Evolutionary conservation across 108 stramenopile species (phyloP).

Genomic region (Epithemia pelagica): DNA sequence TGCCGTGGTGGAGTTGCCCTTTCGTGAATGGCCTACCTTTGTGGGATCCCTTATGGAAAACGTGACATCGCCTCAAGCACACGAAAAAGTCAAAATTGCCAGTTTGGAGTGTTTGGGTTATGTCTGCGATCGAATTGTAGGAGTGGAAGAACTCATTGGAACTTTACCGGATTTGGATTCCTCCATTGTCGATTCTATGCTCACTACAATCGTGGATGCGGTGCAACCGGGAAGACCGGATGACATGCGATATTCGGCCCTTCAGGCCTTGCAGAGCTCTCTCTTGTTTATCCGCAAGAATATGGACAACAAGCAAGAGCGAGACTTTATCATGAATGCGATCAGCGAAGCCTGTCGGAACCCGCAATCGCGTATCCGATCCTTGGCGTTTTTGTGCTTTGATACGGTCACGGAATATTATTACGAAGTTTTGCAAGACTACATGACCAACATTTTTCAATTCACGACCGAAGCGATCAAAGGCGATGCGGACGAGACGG

Average conservation of each 20-base stretch:
- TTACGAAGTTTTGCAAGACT: slow-evolving; percentile 86
- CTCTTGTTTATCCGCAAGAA: slow-evolving; percentile 85
- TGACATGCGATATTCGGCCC: slow-evolving; percentile 79
- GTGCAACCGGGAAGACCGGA: slow-evolving; percentile 75
- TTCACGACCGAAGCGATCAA: slow-evolving; percentile 83
- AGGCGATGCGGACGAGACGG: slow-evolving; percentile 66
- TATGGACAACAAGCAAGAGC: slow-evolving; percentile 85
- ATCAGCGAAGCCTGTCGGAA: slow-evolving; percentile 90
- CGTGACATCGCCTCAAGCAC: slow-evolving; percentile 32
- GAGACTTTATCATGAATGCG: slow-evolving; percentile 91
- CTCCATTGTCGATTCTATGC: slow-evolving; percentile 83
- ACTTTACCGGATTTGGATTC: slow-evolving; percentile 63
- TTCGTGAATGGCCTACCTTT: slow-evolving; percentile 81
- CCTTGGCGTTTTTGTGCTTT: slow-evolving; percentile 87
- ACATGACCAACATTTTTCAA: slow-evolving; percentile 89
- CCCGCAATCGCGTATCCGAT: slow-evolving; percentile 57
- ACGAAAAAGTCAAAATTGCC: slow-evolving; percentile 74
- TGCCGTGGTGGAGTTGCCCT: slow-evolving; percentile 80
- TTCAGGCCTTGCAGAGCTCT: slow-evolving; percentile 85
- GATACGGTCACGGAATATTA: slow-evolving; percentile 84
- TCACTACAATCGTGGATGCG: slow-evolving; percentile 95
- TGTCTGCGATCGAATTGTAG: slow-evolving; percentile 80
- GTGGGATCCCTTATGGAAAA: slow-evolving; percentile 73
- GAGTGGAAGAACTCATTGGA: slow-evolving; percentile 29
- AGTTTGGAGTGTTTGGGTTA: slow-evolving; percentile 93